Conservation (phyloP, 1,284 basidiomycete genomes). For the Marasmius sp. region DNA sequence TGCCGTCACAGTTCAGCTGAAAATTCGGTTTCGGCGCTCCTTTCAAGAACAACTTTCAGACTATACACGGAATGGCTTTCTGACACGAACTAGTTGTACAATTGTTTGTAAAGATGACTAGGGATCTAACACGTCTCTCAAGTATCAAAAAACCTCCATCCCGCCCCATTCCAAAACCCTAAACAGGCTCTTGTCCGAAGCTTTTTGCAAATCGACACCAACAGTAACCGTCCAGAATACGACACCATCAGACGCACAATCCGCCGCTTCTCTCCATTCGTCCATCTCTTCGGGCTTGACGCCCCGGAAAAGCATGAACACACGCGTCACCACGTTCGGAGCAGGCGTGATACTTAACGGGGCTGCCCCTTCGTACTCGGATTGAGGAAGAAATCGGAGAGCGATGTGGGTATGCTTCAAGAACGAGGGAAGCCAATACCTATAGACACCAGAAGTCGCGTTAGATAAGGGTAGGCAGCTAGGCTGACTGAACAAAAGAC, state of each 20-base stretch:
- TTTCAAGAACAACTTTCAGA: too few species aligned
- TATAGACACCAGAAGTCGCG: neutral
- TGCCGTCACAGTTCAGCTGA: too few species aligned
- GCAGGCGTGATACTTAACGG: constrained; percentile 33
- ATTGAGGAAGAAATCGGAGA: constrained; percentile 45
- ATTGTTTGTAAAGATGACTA: too few species aligned
- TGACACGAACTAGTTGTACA: too few species aligned
- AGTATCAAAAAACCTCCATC: constrained; percentile 26
- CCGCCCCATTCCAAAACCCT: constrained; percentile 36
- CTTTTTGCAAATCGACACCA: constrained; percentile 20
- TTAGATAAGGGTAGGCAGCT: too few species aligned
- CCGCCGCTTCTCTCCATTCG: neutral
- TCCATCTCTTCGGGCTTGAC: constrained; percentile 15
- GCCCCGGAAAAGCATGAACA: constrained; percentile 47
- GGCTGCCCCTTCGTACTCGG: constrained; percentile 37
- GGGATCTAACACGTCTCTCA: too few species aligned
- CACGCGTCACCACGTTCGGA: constrained; percentile 42
- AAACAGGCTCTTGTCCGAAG: constrained; percentile 20
- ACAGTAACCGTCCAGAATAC: constrained; percentile 21
- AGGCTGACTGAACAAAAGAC: neutral
- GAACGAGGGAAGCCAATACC: constrained; percentile 44
- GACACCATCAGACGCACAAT: constrained; percentile 7
- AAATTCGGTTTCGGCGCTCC: too few species aligned
- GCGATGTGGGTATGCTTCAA: constrained; percentile 39
- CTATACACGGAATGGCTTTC: too few species aligned